These are phyloP conservation scores for Candida orba DNA, from an alignment of 805 yeast genomes.

Conservation along the genomic window DNA sequence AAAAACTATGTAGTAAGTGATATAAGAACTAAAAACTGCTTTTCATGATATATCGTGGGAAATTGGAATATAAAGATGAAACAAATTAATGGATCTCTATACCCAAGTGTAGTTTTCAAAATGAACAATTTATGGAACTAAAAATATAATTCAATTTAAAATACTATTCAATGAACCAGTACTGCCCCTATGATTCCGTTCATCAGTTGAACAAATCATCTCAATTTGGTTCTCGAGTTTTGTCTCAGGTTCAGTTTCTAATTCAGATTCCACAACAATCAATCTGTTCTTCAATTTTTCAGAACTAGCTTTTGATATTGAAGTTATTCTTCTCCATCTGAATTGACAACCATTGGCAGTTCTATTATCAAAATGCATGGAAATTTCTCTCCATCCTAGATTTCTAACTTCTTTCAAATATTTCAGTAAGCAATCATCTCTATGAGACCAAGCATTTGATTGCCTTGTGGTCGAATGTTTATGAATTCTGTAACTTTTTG, in stretches of 20 bases:
- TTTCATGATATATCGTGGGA: no score
- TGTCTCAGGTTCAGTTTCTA: neutral
- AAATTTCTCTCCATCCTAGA: conserved; percentile 73
- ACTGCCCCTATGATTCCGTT: neutral
- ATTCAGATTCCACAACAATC: no score
- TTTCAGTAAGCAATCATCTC: conserved; percentile 52
- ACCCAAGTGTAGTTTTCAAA: no score
- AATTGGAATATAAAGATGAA: no score
- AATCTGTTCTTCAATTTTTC: neutral
- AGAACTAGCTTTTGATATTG: conserved; percentile 5
- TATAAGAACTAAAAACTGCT: no score
- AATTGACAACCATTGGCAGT: conserved; percentile 75
- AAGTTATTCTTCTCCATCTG: conserved; percentile 54
- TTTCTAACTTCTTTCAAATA: conserved; percentile 61
- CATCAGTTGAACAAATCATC: no score
- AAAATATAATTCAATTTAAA: conserved; percentile 1
- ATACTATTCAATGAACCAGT: conserved; percentile 6
- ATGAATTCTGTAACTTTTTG: conserved; percentile 7
- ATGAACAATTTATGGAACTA: no score
- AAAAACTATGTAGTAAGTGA: no score
- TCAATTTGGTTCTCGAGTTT: no score
- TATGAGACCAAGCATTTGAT: conserved; percentile 51
- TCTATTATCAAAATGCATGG: conserved; percentile 56
- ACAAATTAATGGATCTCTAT: no score
- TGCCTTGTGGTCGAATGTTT: conserved; percentile 17